Conservation (phyloP, 2,329 filamentous ascomycete species). For the Cryoendolithus antarcticus region DNA sequence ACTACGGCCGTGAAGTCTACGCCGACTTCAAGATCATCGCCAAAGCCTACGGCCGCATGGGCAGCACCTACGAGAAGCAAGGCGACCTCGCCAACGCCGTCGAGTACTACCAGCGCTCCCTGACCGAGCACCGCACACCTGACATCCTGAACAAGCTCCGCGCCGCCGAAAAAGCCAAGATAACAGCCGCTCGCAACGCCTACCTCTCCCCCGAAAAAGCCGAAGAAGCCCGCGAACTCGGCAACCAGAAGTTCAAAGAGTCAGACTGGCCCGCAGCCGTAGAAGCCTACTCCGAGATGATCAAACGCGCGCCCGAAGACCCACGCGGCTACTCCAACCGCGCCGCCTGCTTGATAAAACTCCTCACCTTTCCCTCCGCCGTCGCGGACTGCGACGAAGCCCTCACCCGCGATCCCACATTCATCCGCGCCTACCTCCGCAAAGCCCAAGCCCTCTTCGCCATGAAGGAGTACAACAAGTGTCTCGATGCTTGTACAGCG, state of each 20-base stretch:
- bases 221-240: constrained; percentile 86
- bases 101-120: constrained; percentile 80
- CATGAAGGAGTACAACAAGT: constrained; percentile 97
- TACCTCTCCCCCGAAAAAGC: constrained; percentile 88
- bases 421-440: constrained; percentile 91
- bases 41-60: constrained; percentile 93
- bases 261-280: constrained; percentile 91
- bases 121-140: constrained; percentile 92
- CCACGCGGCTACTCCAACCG: constrained; percentile 94
- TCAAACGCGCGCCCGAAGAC: constrained; percentile 86
- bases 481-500: constrained; percentile 75
- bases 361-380: constrained; percentile 88
- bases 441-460: constrained; percentile 92
- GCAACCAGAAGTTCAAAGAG: constrained; percentile 95
- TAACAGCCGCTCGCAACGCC: constrained; percentile 58
- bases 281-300: constrained; percentile 90
- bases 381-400: constrained; percentile 85
- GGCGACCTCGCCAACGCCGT: constrained; percentile 70
- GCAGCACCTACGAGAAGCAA: constrained; percentile 82
- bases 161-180: constrained; percentile 75
- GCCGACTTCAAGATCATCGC: constrained; percentile 98
- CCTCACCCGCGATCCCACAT: constrained; percentile 80
- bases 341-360: constrained; percentile 90
- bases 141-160: constrained; percentile 90
- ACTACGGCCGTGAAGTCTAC: constrained; percentile 77